These are phyloP conservation scores for Heliosperma pusillum DNA, from an alignment of 148 eudicot genomes.

Conservation along the genomic window DNA sequence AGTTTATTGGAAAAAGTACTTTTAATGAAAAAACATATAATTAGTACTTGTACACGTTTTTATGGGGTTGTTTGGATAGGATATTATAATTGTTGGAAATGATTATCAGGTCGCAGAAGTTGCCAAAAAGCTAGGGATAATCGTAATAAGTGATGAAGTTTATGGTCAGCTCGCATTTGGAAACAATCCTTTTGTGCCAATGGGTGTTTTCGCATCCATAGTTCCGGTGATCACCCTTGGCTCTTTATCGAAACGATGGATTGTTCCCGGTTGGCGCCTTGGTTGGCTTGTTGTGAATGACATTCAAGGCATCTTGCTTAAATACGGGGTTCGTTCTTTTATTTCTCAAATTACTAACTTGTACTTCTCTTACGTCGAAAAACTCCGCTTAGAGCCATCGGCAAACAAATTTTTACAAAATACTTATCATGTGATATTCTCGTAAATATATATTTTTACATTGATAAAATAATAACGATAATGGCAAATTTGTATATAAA, in stretches of 20 bases:
- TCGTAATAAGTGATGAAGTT: constrained; percentile 73
- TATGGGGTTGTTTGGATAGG: too few species aligned
- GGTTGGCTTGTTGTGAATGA: constrained; percentile 71
- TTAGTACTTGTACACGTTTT: too few species aligned
- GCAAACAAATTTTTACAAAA: too few species aligned
- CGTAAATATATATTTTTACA: too few species aligned
- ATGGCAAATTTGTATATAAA: too few species aligned
- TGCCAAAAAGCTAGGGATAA: constrained; percentile 66
- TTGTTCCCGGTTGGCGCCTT: constrained; percentile 85
- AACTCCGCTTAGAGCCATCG: too few species aligned
- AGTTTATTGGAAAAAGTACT: too few species aligned
- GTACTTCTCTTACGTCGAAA: too few species aligned
- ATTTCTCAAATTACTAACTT: too few species aligned
- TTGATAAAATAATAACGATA: too few species aligned
- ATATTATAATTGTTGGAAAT: background rate
- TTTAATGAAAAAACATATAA: too few species aligned
- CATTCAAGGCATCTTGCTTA: constrained; percentile 42
- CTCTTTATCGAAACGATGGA: constrained; percentile 74
- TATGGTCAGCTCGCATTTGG: constrained; percentile 70
- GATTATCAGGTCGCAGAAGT: constrained; percentile 53
- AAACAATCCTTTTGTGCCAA: constrained; percentile 64
- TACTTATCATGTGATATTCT: too few species aligned
- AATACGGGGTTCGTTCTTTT: constrained; percentile 32
- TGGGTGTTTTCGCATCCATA: constrained; percentile 65
- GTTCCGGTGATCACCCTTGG: constrained; percentile 67